phyloP scores from a whole-genome alignment of 768 basidiomycete species.

The Tulasnella sp. region DNA sequence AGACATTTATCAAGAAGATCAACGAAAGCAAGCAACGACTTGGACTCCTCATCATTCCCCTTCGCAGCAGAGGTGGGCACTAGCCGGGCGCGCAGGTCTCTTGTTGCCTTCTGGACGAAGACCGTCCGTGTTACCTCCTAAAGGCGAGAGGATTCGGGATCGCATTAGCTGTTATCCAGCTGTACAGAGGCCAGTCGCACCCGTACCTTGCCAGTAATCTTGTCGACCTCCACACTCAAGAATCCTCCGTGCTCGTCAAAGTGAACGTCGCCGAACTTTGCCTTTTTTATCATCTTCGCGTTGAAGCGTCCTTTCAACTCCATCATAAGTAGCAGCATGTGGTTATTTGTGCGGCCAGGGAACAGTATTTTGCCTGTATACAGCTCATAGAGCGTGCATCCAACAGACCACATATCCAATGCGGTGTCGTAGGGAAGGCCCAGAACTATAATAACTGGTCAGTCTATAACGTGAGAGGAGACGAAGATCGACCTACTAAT shows the following conservation, averaged over 20 bases:
- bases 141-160: background rate
- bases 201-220: constrained; percentile 72
- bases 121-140: constrained; percentile 75
- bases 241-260: constrained; percentile 92
- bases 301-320: constrained; percentile 92
- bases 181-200: background rate
- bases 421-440: constrained; percentile 90
- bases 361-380: constrained; percentile 97
- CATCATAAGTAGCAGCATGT: constrained; percentile 97
- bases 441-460: constrained; percentile 48
- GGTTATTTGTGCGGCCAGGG: constrained; percentile 92
- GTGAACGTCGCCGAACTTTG: constrained; percentile 80
- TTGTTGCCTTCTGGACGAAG: constrained; percentile 66
- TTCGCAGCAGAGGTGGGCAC: constrained; percentile 69
- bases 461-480: constrained; percentile 6
- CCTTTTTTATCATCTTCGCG: constrained; percentile 86
- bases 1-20: constrained; percentile 89
- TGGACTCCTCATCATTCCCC: constrained; percentile 80
- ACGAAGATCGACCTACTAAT: constrained; percentile 55
- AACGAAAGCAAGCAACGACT: constrained; percentile 64
- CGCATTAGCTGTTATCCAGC: background rate
- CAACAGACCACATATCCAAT: constrained; percentile 93
- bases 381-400: constrained; percentile 91
- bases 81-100: constrained; percentile 70
- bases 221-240: constrained; percentile 64